A percentile compares a stretch with the other conserved stretches of the same genome.
Conservation (phyloP, 352 stramenopile genomes). For the Albugo candida region DNA sequence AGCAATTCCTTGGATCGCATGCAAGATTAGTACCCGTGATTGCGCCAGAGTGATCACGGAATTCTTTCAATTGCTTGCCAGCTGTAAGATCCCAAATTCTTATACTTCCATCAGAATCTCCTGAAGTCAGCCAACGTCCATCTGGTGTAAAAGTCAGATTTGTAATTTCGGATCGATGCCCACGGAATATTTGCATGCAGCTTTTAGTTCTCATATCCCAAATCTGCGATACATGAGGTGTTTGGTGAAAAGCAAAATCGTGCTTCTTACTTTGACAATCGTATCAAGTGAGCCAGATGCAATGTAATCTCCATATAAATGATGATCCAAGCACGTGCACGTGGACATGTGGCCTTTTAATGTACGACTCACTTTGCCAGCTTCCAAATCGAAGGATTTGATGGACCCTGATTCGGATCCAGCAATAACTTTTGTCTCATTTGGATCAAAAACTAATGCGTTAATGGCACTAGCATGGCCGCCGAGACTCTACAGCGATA, state of each 20-base stretch:
- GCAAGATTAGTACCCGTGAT: conserved; percentile 22
- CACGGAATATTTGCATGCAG: conserved; percentile 77
- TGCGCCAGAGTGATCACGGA: conserved; percentile 44
- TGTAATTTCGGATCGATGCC: conserved; percentile 54
- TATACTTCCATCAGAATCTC: conserved; percentile 44
- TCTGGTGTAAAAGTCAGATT: conserved; percentile 63
- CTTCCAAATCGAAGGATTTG: conserved; percentile 68
- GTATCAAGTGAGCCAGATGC: conserved; percentile 64
- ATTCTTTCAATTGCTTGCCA: conserved; percentile 51
- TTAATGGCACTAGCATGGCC: conserved; percentile 58
- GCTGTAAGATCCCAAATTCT: conserved; percentile 75
- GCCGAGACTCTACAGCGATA: conserved; percentile 28
- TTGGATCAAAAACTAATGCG: conserved; percentile 63
- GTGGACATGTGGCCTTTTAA: conserved; percentile 75
- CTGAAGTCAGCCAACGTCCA: conserved; percentile 66
- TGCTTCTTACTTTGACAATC: conserved; percentile 33
- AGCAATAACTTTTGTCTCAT: conserved; percentile 53
- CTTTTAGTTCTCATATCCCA: conserved; percentile 73
- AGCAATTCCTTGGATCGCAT: neutral
- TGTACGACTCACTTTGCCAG: conserved; percentile 52
- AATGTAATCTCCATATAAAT: conserved; percentile 74
- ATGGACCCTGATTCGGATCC: conserved; percentile 66
- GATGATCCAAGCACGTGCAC: conserved; percentile 61
- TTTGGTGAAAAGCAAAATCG: neutral
- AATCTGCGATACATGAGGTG: conserved; percentile 11